Evolutionary conservation across 2,329 filamentous ascomycete genomes (phyloP).

Genomic region (Ciborinia camelliae): DNA sequence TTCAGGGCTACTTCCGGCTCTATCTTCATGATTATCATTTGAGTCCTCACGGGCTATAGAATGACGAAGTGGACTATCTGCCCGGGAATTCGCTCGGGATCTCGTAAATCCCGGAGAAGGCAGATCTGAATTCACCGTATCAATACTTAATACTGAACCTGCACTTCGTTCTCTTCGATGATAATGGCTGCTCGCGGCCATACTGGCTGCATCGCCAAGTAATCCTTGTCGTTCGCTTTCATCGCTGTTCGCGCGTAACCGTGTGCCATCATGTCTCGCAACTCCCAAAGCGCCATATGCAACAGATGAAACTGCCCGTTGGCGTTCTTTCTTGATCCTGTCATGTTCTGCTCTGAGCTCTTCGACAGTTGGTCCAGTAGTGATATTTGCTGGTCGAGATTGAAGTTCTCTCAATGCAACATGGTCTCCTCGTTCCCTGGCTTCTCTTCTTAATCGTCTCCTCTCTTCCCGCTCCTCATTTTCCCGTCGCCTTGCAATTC

Average conservation of each 20-base stretch:
- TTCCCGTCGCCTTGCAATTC: slow-evolving; percentile 71
- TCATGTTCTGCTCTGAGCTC: slow-evolving; percentile 56
- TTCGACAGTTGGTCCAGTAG: slow-evolving; percentile 50
- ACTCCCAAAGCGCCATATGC: slow-evolving; percentile 74
- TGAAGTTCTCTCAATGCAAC: slow-evolving; percentile 63
- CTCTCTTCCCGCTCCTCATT: slow-evolving; percentile 73
- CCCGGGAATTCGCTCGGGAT: slow-evolving; percentile 45
- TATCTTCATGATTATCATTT: slow-evolving; percentile 24
- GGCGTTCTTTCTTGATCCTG: slow-evolving; percentile 55
- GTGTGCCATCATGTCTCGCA: slow-evolving; percentile 72
- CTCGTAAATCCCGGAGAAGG: slow-evolving; percentile 42
- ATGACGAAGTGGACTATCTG: slow-evolving; percentile 39
- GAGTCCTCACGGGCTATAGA: slow-evolving; percentile 20
- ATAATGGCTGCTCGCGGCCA: slow-evolving; percentile 40
- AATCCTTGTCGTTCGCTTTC: slow-evolving; percentile 69
- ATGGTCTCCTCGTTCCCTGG: slow-evolving; percentile 67
- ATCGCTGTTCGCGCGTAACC: slow-evolving; percentile 67
- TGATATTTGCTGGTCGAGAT: slow-evolving; percentile 48
- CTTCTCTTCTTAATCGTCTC: slow-evolving; percentile 66
- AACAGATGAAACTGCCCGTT: slow-evolving; percentile 69
- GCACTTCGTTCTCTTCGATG: slow-evolving; percentile 48
- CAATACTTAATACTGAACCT: slow-evolving; percentile 56
- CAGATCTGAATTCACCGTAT: slow-evolving; percentile 44
- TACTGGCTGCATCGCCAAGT: slow-evolving; percentile 62
- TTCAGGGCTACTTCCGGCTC: slow-evolving; percentile 35